These are phyloP conservation scores for Candida arabinofermentans DNA, from an alignment of 805 yeast species.

Conservation along the genomic window DNA sequence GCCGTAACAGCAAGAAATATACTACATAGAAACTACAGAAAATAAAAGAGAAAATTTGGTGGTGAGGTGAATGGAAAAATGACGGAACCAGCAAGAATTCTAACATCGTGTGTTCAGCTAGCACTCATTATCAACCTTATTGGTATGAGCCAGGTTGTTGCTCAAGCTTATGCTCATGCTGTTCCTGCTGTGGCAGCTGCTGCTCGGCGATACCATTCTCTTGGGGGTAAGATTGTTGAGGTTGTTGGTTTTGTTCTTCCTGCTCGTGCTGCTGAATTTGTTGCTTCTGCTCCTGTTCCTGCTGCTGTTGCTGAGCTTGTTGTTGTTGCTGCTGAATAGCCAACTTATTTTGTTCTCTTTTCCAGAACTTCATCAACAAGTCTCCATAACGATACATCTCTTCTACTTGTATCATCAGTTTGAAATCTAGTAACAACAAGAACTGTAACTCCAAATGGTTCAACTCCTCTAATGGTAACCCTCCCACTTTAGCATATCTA, in stretches of 20 bases:
- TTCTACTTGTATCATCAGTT: slow-evolving; percentile 80
- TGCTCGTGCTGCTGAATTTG: slow-evolving; percentile 8
- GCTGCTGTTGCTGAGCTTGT: slow-evolving; percentile 13
- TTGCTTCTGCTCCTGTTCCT: slow-evolving; percentile 6
- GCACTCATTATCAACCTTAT: too few relatives aligned
- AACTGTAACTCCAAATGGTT: slow-evolving; percentile 91
- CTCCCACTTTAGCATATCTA: slow-evolving; percentile 94
- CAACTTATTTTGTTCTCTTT: slow-evolving; percentile 51
- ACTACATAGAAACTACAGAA: too few relatives aligned
- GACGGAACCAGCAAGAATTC: too few relatives aligned
- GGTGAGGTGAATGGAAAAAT: too few relatives aligned
- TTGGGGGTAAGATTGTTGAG: background rate
- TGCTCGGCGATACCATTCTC: too few relatives aligned
- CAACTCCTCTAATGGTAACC: slow-evolving; percentile 87
- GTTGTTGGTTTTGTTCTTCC: slow-evolving; percentile 1
- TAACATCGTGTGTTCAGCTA: too few relatives aligned
- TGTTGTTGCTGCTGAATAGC: slow-evolving; percentile 13
- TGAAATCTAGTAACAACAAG: slow-evolving; percentile 77
- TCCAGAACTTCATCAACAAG: slow-evolving; percentile 79
- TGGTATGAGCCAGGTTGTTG: slow-evolving; percentile 1
- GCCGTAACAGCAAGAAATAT: too few relatives aligned
- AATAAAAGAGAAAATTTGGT: too few relatives aligned
- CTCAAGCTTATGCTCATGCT: slow-evolving; percentile 3
- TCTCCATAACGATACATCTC: slow-evolving; percentile 91
- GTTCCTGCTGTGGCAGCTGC: slow-evolving; percentile 6